phyloP scores from a whole-genome alignment of 2,329 filamentous ascomycete genomes.

The Phialophora verrucosa region DNA sequence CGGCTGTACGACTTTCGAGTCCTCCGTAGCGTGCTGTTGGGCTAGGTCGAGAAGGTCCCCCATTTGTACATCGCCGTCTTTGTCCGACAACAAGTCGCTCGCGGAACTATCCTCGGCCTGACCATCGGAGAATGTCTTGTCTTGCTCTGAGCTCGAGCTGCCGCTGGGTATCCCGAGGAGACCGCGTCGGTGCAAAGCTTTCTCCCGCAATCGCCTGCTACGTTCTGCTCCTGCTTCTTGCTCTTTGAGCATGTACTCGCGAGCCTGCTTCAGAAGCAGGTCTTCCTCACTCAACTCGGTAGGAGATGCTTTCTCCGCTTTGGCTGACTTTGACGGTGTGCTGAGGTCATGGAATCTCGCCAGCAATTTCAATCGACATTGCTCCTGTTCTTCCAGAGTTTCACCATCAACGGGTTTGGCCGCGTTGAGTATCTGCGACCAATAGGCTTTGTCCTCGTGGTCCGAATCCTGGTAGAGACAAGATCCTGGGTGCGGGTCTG shows the following conservation, averaged over 20 bases:
- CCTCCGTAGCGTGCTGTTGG: constrained; percentile 11
- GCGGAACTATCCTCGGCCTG: constrained; percentile 1
- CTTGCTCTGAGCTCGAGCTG: background rate
- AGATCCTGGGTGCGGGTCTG: constrained; percentile 11
- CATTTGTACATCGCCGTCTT: constrained; percentile 6
- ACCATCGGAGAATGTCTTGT: background rate
- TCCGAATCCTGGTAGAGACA: constrained; percentile 22
- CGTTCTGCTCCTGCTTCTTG: constrained; percentile 25
- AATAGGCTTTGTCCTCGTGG: constrained; percentile 19
- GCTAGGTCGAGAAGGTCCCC: constrained; percentile 23
- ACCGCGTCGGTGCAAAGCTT: constrained; percentile 11
- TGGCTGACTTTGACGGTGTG: background rate
- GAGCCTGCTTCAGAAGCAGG: constrained; percentile 13
- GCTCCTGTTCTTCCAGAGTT: constrained; percentile 16
- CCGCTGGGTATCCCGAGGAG: background rate
- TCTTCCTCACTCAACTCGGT: constrained; percentile 7
- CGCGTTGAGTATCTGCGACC: constrained; percentile 1
- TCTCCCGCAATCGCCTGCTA: constrained; percentile 26
- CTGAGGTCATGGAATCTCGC: constrained; percentile 15
- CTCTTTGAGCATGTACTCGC: constrained; percentile 20
- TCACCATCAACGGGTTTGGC: background rate
- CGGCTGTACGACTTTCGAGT: background rate
- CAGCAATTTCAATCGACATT: constrained; percentile 11
- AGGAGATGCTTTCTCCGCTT: background rate
- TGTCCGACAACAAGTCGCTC: constrained; percentile 6